Conservation (phyloP, 179 eudicot species). For the Amaranthus tricolor region DNA sequence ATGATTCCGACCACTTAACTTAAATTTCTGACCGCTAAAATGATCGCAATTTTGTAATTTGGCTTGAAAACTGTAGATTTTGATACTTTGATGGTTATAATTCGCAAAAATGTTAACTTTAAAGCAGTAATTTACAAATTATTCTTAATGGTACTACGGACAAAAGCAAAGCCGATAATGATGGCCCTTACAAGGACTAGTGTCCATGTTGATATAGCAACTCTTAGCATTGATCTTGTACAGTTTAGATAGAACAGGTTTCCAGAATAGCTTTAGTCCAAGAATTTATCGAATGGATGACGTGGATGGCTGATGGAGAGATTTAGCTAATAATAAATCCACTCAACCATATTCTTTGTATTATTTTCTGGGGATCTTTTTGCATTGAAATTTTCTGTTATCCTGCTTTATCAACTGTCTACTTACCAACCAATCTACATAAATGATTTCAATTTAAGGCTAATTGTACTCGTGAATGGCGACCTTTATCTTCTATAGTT, state of each 20-base stretch:
- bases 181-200: too few species aligned
- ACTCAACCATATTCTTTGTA: conserved; percentile 10
- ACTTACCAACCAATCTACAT: conserved; percentile 15
- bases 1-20: too few species aligned
- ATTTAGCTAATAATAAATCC: not conserved
- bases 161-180: too few species aligned
- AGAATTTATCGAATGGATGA: not conserved
- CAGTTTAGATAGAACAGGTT: not conserved
- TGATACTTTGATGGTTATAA: too few species aligned
- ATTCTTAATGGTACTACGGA: too few species aligned
- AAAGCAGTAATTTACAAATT: too few species aligned
- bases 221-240: not conserved
- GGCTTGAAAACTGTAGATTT: too few species aligned
- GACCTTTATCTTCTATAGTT: too few species aligned
- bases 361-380: not conserved
- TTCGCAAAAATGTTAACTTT: too few species aligned
- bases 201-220: too few species aligned
- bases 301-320: not conserved
- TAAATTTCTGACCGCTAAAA: too few species aligned
- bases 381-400: not conserved
- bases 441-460: not conserved
- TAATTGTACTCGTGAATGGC: not conserved
- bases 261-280: not conserved
- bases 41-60: too few species aligned
- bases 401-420: conserved; percentile 10